These are phyloP conservation scores for Barnettozyma wickerhamii DNA, from an alignment of 805 yeast species.

Conservation along the genomic window DNA sequence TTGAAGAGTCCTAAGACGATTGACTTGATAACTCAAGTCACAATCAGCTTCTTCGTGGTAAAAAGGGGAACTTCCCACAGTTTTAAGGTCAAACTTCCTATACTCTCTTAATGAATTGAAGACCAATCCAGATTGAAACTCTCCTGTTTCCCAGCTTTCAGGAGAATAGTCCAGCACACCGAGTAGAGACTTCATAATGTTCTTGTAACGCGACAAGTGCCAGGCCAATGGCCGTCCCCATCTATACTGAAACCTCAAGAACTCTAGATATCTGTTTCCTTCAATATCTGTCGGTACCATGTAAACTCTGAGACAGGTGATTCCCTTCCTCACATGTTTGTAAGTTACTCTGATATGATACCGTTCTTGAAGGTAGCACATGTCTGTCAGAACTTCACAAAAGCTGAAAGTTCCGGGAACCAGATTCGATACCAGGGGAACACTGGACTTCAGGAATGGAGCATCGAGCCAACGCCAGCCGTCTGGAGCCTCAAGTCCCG, in stretches of 20 bases:
- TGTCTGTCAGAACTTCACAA: constrained; percentile 29
- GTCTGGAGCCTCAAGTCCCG: constrained; percentile 35
- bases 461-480: constrained; percentile 58
- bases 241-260: constrained; percentile 32
- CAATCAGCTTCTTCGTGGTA: not conserved
- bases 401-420: constrained; percentile 15
- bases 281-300: constrained; percentile 41
- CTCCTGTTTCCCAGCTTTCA: constrained; percentile 30
- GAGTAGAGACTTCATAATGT: constrained; percentile 34
- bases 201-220: constrained; percentile 31
- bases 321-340: constrained; percentile 17
- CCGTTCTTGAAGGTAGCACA: constrained; percentile 40
- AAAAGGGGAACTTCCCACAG: constrained; percentile 15
- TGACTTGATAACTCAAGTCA: constrained; percentile 27
- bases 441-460: constrained; percentile 27
- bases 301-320: constrained; percentile 41
- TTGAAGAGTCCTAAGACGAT: constrained; percentile 30
- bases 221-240: constrained; percentile 31
- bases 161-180: constrained; percentile 38
- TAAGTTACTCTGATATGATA: constrained; percentile 41
- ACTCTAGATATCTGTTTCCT: constrained; percentile 29
- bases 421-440: constrained; percentile 7
- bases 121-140: constrained; percentile 9
- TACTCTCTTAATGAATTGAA: constrained; percentile 17
- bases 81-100: constrained; percentile 13